Evolutionary conservation across 257 asterid species (phyloP).

Genomic region (Phtheirospermum japonicum): DNA sequence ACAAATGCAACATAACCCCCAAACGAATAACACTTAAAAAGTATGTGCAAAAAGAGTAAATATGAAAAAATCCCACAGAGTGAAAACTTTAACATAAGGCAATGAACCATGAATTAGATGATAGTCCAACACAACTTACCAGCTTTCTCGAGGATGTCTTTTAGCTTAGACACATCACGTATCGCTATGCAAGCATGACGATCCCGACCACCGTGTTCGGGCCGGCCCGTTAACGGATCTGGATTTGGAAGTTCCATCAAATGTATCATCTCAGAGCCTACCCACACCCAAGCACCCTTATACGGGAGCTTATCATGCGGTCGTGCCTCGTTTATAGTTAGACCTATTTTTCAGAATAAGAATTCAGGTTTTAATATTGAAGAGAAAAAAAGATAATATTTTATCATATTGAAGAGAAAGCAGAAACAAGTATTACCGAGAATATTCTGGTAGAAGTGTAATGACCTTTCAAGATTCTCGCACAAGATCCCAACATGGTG

Average conservation of each 20-base stretch:
- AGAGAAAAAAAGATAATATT: not conserved
- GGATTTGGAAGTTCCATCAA: constrained; percentile 99
- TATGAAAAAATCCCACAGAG: too few species aligned
- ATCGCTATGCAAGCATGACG: constrained; percentile 91
- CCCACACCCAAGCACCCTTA: constrained; percentile 98
- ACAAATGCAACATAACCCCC: not conserved
- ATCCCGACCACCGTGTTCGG: constrained; percentile 91
- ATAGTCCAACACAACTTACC: constrained; percentile 38
- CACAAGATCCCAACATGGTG: constrained; percentile 95
- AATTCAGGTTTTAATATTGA: not conserved
- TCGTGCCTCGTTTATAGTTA: constrained; percentile 78
- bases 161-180: constrained; percentile 71
- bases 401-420: constrained; percentile 14
- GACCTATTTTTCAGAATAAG: constrained; percentile 47
- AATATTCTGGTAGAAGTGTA: constrained; percentile 78
- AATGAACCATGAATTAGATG: not conserved
- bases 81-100: not conserved
- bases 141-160: constrained; percentile 70
- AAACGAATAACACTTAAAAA: not conserved
- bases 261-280: constrained; percentile 93
- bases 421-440: constrained; percentile 49
- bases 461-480: constrained; percentile 85
- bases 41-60: not conserved
- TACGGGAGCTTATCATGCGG: constrained; percentile 92
- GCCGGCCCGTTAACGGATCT: constrained; percentile 79